A percentile compares a stretch with the other conserved stretches of the same genome.
phyloP scores from a whole-genome alignment of 2,329 filamentous ascomycete species.

The Cadophora gregata region DNA sequence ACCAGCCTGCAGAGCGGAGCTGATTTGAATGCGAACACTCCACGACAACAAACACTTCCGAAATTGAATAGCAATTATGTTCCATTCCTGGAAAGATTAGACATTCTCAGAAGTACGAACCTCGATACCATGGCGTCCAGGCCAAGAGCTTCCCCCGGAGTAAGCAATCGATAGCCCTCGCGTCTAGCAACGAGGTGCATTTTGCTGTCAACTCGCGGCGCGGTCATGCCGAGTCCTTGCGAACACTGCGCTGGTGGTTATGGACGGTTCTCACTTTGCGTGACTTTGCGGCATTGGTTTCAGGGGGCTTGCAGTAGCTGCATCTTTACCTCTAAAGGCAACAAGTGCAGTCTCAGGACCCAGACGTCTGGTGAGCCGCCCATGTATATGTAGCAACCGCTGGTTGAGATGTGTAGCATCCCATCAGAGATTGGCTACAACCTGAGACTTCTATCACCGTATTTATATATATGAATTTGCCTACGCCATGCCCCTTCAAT shows the following conservation, averaged over 20 bases:
- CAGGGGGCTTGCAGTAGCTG: slow-evolving; percentile 40
- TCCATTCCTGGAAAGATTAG: slow-evolving; percentile 33
- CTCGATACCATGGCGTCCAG: slow-evolving; percentile 38
- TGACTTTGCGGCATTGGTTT: slow-evolving; percentile 38
- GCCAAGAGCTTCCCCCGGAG: slow-evolving; percentile 37
- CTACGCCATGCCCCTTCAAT: not conserved
- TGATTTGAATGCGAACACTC: not conserved
- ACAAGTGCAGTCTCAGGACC: slow-evolving; percentile 38
- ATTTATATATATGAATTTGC: not conserved
- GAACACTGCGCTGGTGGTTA: slow-evolving; percentile 35
- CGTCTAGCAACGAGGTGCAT: slow-evolving; percentile 37
- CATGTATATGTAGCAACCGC: slow-evolving; percentile 2
- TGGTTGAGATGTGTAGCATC: not conserved
- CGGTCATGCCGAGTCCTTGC: slow-evolving; percentile 30
- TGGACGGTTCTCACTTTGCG: slow-evolving; percentile 38
- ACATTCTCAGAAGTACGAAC: slow-evolving; percentile 33
- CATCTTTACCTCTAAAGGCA: slow-evolving; percentile 39
- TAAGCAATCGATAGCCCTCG: slow-evolving; percentile 36
- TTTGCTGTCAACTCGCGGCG: slow-evolving; percentile 36
- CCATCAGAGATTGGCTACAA: not conserved
- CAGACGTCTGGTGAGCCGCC: slow-evolving; percentile 31
- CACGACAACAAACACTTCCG: slow-evolving; percentile 1
- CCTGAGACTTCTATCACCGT: not conserved
- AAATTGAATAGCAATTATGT: slow-evolving; percentile 18
- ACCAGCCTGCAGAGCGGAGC: slow-evolving; percentile 10